Evolutionary conservation across 768 basidiomycete species (phyloP), one percentile per base, ranked within the genome.

Genomic region (Boletus fagicola): DNA sequence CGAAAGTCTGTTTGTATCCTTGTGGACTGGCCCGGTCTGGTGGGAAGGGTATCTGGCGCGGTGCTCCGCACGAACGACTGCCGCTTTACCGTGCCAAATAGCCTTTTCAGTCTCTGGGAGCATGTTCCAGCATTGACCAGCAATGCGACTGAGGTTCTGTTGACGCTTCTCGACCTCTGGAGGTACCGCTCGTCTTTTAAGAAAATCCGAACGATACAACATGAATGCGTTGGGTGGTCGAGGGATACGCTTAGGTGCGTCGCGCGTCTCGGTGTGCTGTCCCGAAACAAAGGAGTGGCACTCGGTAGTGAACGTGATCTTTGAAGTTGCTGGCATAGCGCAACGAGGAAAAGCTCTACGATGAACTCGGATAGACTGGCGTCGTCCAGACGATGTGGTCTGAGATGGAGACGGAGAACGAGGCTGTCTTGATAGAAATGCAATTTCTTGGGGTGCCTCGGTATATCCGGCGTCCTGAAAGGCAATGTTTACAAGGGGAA

Each of bases 171-270:
- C 80, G 38, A 79, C 71, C 24, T 76, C 70, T 16, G 72, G 65
- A 3, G 79, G 77, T 44, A 82, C 75, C 12, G 72, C 57, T 20
- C 72, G 72, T 3, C 69, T 73, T 60, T 78, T 77, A 12, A 84
- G 72, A 26, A 82, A 74, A 58, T 81, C 75, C 24, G 80, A 80
- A 43, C 83, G 76, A 69, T 78, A 85, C 49, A 85, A 70, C 61
- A 85, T 80, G 68, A 85, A 85, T 15, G 83, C 81, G 64, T 84
- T 84, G 15, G 80, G 68, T 0, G 83, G 79, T 8, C 83, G 76
- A 33, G 78, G 77, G 20, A 79, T 75, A 46, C 76, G 76, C 42
- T 68, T 62, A 16, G 51, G 22, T 24, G 60, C 48, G n/a, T 55
- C 43, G 16, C 15, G 51, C 26, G 43, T 59, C n/a, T 43, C n/a